Evolutionary conservation across 805 yeast genomes (phyloP).

Genomic region (Starmerella etchellsii): DNA sequence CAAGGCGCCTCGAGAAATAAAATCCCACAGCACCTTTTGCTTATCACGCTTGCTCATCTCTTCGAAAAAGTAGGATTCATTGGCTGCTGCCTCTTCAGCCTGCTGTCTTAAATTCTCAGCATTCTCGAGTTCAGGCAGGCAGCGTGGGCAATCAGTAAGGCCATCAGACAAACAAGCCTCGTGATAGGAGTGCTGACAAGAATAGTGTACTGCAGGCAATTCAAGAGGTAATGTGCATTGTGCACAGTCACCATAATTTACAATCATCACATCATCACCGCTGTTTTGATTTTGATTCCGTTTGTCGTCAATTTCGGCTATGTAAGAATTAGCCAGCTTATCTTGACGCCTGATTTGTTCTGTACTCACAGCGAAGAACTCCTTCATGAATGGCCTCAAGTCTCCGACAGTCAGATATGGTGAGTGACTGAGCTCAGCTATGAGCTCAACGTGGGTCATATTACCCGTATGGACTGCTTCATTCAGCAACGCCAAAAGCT

Average conservation of each 20-base stretch:
- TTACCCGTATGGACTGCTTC: conserved; percentile 26
- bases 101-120: conserved; percentile 43
- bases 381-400: conserved; percentile 53
- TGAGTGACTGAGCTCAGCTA: conserved; percentile 52
- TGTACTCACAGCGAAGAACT: conserved; percentile 45
- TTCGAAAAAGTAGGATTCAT: conserved; percentile 49
- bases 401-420: conserved; percentile 59
- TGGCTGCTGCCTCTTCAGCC: conserved; percentile 49
- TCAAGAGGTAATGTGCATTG: conserved; percentile 56
- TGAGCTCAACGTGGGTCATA: conserved; percentile 62
- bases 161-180: conserved; percentile 47
- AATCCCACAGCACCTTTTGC: conserved; percentile 65
- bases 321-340: conserved; percentile 54
- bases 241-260: conserved; percentile 46
- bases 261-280: conserved; percentile 33
- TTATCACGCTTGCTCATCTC: conserved; percentile 45
- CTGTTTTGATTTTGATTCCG: no score
- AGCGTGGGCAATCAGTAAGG: conserved; percentile 52
- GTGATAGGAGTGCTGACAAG: conserved; percentile 79
- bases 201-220: conserved; percentile 69
- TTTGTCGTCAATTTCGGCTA: conserved; percentile 48
- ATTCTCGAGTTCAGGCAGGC: conserved; percentile 59
- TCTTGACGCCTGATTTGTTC: conserved; percentile 57
- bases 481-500: background rate
- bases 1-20: conserved; percentile 80